phyloP scores from a whole-genome alignment of 1,284 basidiomycete species.

The Marasmius sp. region DNA sequence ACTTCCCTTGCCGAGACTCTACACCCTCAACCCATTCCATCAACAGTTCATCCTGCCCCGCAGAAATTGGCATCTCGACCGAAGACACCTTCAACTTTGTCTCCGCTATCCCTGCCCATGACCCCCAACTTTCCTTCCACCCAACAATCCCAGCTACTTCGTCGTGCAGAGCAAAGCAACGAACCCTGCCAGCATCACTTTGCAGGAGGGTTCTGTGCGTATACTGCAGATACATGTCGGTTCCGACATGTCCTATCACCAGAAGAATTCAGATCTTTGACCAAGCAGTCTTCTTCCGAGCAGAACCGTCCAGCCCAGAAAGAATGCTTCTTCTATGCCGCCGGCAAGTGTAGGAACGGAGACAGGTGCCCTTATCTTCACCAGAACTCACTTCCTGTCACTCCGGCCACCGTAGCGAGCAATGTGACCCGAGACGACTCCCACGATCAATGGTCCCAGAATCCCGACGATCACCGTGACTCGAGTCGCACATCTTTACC shows the following conservation, averaged over 20 bases:
- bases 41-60: too few species aligned
- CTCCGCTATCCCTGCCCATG: neutral
- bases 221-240: neutral
- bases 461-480: too few species aligned
- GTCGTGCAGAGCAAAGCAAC: neutral
- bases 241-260: neutral
- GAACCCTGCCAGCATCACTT: neutral
- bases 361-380: conserved; percentile 2
- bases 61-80: neutral
- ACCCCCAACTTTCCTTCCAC: neutral
- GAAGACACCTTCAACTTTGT: neutral
- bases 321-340: conserved; percentile 1
- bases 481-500: neutral
- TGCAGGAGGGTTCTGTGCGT: neutral
- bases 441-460: too few species aligned
- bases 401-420: neutral
- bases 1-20: too few species aligned
- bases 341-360: conserved; percentile 1
- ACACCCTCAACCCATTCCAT: too few species aligned
- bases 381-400: neutral
- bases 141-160: neutral
- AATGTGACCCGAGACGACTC: too few species aligned
- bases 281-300: neutral
- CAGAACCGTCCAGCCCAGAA: neutral
- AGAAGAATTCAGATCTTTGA: neutral